Evolutionary conservation across 2,329 filamentous ascomycete species (phyloP).

Genomic region (Bipolaris zeicola): DNA sequence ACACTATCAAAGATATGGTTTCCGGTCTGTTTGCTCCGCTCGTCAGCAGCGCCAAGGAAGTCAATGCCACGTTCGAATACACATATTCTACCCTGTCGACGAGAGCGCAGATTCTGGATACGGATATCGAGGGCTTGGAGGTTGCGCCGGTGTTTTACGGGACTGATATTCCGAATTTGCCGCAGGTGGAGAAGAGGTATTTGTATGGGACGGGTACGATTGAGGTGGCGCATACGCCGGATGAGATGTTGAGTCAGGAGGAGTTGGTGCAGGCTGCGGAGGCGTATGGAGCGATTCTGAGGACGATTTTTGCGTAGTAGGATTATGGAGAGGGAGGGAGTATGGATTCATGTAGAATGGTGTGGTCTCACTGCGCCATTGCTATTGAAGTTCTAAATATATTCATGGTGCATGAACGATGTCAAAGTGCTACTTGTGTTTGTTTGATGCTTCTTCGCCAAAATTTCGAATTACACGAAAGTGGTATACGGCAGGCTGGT

Average conservation of each 20-base stretch:
- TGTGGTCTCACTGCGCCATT: background rate
- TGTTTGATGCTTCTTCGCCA: too few species aligned
- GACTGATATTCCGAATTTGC: conserved; percentile 32
- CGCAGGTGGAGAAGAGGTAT: conserved; percentile 30
- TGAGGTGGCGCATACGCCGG: conserved; percentile 30
- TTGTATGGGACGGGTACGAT: conserved; percentile 31
- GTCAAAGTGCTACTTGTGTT: too few species aligned
- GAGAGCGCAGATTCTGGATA: conserved; percentile 26
- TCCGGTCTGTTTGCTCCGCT: conserved; percentile 25
- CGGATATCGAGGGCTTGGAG: conserved; percentile 29
- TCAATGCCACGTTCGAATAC: conserved; percentile 22
- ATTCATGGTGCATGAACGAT: too few species aligned
- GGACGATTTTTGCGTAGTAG: conserved; percentile 22
- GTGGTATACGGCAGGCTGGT: too few species aligned
- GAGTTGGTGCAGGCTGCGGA: conserved; percentile 31
- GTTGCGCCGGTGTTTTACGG: conserved; percentile 32
- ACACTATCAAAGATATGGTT: conserved; percentile 24
- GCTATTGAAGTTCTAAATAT: too few species aligned
- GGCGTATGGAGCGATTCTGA: conserved; percentile 30
- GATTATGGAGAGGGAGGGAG: too few species aligned
- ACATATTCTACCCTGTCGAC: conserved; percentile 17
- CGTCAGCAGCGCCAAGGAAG: conserved; percentile 17
- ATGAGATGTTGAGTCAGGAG: conserved; percentile 28
- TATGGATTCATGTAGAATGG: too few species aligned
- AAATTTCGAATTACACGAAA: too few species aligned